Conservation (phyloP, 208 protist species). For the Herpetomonas samuelpessoai region DNA sequence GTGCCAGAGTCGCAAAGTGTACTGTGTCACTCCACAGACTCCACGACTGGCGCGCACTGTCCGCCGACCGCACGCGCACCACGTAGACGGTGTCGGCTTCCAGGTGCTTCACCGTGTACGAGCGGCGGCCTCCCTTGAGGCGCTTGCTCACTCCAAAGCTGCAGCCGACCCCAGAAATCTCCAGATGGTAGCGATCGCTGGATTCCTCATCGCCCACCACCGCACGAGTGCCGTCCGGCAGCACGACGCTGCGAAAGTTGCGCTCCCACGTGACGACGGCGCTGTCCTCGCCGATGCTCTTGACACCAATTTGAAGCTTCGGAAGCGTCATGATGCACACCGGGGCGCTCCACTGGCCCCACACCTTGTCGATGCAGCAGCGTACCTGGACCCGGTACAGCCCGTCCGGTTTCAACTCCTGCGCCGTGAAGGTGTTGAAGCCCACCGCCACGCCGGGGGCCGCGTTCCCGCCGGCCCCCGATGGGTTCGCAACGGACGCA, state of each 20-base stretch:
- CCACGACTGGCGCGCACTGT: conserved; percentile 44
- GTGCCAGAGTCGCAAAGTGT: conserved; percentile 82
- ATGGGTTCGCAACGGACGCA: neutral
- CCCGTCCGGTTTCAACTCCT: conserved; percentile 59
- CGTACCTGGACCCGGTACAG: conserved; percentile 82
- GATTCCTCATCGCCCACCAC: conserved; percentile 44
- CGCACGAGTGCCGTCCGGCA: conserved; percentile 59
- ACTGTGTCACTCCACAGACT: conserved; percentile 73
- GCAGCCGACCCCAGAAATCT: conserved; percentile 63
- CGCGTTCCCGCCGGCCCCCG: conserved; percentile 13
- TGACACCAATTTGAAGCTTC: conserved; percentile 62
- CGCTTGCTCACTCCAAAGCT: conserved; percentile 68
- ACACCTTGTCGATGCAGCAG: conserved; percentile 75
- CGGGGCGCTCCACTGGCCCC: conserved; percentile 82
- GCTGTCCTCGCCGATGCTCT: conserved; percentile 80
- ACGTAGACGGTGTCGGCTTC: conserved; percentile 79
- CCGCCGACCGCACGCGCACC: conserved; percentile 65
- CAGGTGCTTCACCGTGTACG: conserved; percentile 69
- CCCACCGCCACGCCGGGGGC: neutral
- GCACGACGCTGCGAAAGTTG: conserved; percentile 36
- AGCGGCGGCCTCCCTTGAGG: conserved; percentile 66
- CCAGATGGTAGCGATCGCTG: conserved; percentile 73
- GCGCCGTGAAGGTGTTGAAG: conserved; percentile 40
- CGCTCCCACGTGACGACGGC: conserved; percentile 69
- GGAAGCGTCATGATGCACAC: conserved; percentile 80